phyloP scores from a whole-genome alignment of 2,329 filamentous ascomycete species.

The Hypoxylon rubiginosum region DNA sequence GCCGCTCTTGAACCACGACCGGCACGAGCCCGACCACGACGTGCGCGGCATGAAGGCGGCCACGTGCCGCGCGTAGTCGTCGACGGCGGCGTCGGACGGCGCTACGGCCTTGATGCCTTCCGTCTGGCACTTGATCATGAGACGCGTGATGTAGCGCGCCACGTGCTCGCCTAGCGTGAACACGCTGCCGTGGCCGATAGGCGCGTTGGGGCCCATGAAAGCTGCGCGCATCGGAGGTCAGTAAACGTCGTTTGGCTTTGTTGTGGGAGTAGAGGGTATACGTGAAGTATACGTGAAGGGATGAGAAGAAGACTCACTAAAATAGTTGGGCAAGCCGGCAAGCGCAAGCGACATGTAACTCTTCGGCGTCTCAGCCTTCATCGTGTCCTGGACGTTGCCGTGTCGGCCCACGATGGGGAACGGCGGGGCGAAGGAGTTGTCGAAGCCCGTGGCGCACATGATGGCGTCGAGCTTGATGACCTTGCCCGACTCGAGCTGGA shows the following conservation, averaged over 20 bases:
- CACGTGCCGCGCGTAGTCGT: slow-evolving; percentile 65
- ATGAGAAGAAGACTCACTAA: slow-evolving; percentile 57
- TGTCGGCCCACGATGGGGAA: slow-evolving; percentile 64
- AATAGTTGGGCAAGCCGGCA: slow-evolving; percentile 67
- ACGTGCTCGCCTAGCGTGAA: slow-evolving; percentile 67
- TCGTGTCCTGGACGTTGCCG: slow-evolving; percentile 66
- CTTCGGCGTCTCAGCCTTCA: slow-evolving; percentile 59
- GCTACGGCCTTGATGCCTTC: slow-evolving; percentile 63
- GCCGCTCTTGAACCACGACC: slow-evolving; percentile 67
- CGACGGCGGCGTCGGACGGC: slow-evolving; percentile 61
- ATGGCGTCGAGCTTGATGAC: slow-evolving; percentile 67
- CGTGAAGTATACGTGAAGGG: too few relatives aligned
- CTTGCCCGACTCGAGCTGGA: slow-evolving; percentile 63
- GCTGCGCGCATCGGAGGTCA: slow-evolving; percentile 49
- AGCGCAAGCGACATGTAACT: slow-evolving; percentile 69
- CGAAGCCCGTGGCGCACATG: slow-evolving; percentile 70
- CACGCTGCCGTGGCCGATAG: slow-evolving; percentile 64
- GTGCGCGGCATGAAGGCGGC: slow-evolving; percentile 66
- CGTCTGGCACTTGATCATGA: slow-evolving; percentile 64
- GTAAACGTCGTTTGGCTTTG: not conserved
- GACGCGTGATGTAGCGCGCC: slow-evolving; percentile 64
- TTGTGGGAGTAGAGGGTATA: too few relatives aligned
- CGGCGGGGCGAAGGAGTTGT: slow-evolving; percentile 65
- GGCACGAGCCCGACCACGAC: slow-evolving; percentile 62
- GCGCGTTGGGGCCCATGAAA: slow-evolving; percentile 66